Percentiles rank a stretch among this genome's conserved stretches.
Evolutionary conservation across 2,329 filamentous ascomycete species (phyloP).

Genomic region (Fusarium verrucosum): DNA sequence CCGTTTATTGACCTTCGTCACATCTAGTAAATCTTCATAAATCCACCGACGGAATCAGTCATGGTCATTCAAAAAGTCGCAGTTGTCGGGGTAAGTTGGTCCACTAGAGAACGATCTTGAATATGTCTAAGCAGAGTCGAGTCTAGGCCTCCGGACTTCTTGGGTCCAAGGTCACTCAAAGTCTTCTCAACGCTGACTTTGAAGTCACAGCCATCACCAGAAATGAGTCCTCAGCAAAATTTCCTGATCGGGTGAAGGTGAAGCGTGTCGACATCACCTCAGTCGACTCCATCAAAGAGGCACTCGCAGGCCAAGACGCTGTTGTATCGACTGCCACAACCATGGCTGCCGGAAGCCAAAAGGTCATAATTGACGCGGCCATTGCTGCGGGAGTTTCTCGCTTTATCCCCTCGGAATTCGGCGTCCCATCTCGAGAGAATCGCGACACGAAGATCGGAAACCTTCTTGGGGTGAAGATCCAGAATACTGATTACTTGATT

Average conservation of each 20-base stretch:
- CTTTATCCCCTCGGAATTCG: slow-evolving; percentile 12
- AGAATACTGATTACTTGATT: slow-evolving; percentile 16
- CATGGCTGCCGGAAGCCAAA: neutral
- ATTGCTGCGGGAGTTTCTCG: neutral
- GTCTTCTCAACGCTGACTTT: slow-evolving; percentile 3
- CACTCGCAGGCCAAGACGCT: neutral
- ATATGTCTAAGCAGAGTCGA: neutral
- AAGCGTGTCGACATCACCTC: neutral
- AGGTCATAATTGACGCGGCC: neutral
- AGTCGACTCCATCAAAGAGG: neutral
- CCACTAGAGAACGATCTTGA: neutral
- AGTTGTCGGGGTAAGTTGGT: slow-evolving; percentile 2
- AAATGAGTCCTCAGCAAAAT: neutral
- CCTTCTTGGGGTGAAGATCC: neutral
- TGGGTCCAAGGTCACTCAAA: neutral
- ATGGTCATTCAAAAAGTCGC: slow-evolving; percentile 12
- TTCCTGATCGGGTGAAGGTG: neutral
- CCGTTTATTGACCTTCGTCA: fast-evolving
- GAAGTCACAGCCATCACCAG: neutral
- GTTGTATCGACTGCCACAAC: slow-evolving; percentile 3
- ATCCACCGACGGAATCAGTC: neutral
- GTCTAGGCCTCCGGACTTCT: slow-evolving; percentile 7
- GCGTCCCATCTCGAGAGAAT: slow-evolving; percentile 5
- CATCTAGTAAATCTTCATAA: neutral
- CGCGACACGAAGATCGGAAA: slow-evolving; percentile 4